Evolutionary conservation across 2,329 filamentous ascomycete species (phyloP).

Genomic region (Mollisiaceae sp.): DNA sequence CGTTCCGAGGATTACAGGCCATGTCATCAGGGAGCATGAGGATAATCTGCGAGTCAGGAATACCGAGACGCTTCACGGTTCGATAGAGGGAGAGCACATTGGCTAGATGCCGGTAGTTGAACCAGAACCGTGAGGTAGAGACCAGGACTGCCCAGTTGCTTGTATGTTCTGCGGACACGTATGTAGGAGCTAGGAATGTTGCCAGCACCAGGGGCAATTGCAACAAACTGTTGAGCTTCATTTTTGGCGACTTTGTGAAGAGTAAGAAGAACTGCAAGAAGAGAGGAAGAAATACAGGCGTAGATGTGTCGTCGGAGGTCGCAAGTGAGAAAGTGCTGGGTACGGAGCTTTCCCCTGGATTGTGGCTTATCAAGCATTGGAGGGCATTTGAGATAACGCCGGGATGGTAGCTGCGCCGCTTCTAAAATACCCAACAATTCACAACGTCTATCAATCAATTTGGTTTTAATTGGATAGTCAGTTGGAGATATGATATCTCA

Average conservation of each 20-base stretch:
- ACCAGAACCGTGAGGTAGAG: slow-evolving; percentile 98
- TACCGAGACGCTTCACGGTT: slow-evolving; percentile 95
- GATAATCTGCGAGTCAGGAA: slow-evolving; percentile 98
- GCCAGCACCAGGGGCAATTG: slow-evolving; percentile 52
- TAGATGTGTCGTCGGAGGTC: background rate
- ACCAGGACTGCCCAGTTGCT: slow-evolving; percentile 99
- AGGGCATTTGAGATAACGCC: background rate
- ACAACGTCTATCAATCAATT: no score
- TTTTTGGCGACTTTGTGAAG: slow-evolving; percentile 38
- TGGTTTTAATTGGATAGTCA: no score
- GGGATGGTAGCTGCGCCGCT: background rate
- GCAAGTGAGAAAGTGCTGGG: background rate
- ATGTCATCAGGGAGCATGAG: slow-evolving; percentile 99
- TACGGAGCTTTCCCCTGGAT: slow-evolving; percentile 1
- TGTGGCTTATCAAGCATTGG: slow-evolving; percentile 1
- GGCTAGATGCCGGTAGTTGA: slow-evolving; percentile 98
- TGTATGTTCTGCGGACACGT: slow-evolving; percentile 73
- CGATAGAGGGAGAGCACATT: slow-evolving; percentile 98
- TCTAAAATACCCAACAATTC: background rate
- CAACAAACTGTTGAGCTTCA: slow-evolving; percentile 55
- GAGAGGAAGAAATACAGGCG: background rate
- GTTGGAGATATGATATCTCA: no score
- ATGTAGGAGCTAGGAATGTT: slow-evolving; percentile 50
- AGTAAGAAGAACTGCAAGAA: slow-evolving; percentile 2
- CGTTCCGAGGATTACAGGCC: slow-evolving; percentile 98